These are phyloP conservation scores for Aspergillus sp. DNA, from an alignment of 2,329 filamentous ascomycete species.

Conservation along the genomic window DNA sequence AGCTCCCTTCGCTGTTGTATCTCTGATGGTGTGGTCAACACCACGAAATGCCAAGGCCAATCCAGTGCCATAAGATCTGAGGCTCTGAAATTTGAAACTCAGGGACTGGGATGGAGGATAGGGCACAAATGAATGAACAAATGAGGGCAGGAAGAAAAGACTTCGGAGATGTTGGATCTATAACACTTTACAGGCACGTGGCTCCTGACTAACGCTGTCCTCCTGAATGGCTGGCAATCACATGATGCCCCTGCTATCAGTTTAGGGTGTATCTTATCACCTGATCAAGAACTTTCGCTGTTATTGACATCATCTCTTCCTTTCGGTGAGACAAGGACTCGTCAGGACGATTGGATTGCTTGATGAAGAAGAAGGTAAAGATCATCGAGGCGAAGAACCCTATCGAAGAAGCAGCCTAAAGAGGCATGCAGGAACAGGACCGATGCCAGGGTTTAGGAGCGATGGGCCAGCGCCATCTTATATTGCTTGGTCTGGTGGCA, in stretches of 20 bases:
- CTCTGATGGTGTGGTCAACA: slow-evolving; percentile 49
- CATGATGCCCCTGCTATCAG: neutral
- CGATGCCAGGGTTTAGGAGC: no score
- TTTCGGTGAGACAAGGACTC: no score
- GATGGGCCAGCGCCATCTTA: no score
- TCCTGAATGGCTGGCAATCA: slow-evolving; percentile 3
- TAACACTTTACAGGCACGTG: neutral
- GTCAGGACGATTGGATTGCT: no score
- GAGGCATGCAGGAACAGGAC: no score
- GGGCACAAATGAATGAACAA: neutral
- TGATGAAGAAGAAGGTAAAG: no score
- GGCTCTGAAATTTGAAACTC: neutral
- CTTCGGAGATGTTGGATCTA: neutral
- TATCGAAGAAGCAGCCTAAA: no score
- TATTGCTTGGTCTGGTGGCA: no score
- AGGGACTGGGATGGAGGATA: neutral
- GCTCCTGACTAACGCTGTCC: neutral
- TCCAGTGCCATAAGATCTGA: neutral
- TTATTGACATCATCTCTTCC: no score
- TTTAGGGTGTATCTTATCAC: neutral
- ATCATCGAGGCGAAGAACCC: no score
- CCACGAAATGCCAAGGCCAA: slow-evolving; percentile 51
- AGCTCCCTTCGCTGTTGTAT: slow-evolving; percentile 49
- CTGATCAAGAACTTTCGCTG: no score
- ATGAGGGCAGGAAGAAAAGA: neutral